Base-by-base conservation (phyloP, 257 asterid species). In the Nicotiana sylvestris region DNA sequence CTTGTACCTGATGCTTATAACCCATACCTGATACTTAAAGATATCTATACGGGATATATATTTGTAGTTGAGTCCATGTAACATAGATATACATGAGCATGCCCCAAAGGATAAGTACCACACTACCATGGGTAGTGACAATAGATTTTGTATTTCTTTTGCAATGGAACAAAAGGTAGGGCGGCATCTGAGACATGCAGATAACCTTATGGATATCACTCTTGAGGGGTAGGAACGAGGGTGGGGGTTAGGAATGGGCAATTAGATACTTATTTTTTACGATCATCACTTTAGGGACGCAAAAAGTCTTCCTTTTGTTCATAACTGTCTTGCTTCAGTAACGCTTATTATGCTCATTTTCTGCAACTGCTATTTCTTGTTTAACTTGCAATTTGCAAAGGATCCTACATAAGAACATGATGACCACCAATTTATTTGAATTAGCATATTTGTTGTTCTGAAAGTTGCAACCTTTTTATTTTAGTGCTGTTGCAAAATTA, bases 1-100 rank as follows among this genome's bases (percentile, higher is more conserved):
- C 79, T 46, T 70, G n/a, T 21, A 70, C 78, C 78, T 70, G 55
- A 46, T 72, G 13, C 79, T 72, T 72, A 15, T 74, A 49, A 57
- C 62, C 10, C 62, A 17, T 57, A 15, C 16, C 62, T 74, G 80
- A 53, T 49, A 74, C 80, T 49, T 13, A 12, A 25, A 27, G 1
- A 27, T 27, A 74, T 51, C 62, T 27, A 29, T 13, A 27, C 16
- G 4, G 39, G 64, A 27, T 74, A 7, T 9, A 7, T 74, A 8
- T 49, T 74, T 9, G 9, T 7, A 27, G 80, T 27, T 51, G 25
- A 25, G 43, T 74, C 62, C 80, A 27, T 7, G 27, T 49, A 25
- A 15, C 62, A 74, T 49, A 46, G n/a, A 46, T 74, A 49, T 46
- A 7, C 25, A 25, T 7, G 3, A 74, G 62, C 27, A 25, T 72